phyloP scores from a whole-genome alignment of 2,329 filamentous ascomycete species.

The Epichloe coenophiala region DNA sequence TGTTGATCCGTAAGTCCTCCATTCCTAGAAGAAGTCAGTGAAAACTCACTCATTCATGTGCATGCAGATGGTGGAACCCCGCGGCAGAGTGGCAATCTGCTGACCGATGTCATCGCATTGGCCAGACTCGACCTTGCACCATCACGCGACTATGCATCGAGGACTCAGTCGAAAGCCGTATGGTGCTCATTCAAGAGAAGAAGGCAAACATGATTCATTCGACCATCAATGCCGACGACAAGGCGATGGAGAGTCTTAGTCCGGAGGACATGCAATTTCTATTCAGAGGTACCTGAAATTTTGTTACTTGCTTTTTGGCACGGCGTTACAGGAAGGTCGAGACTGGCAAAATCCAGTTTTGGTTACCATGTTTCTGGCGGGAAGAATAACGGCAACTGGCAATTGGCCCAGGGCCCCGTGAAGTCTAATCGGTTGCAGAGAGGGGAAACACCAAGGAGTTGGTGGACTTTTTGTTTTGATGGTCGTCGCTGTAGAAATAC shows the following conservation, averaged over 20 bases:
- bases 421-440: too few relatives aligned
- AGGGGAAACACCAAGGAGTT: neutral
- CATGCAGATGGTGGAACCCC: constrained; percentile 87
- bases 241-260: constrained; percentile 81
- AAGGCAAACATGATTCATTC: constrained; percentile 97
- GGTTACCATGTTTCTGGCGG: neutral
- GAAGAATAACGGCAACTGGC: neutral
- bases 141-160: constrained; percentile 94
- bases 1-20: constrained; percentile 67
- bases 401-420: too few relatives aligned
- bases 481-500: neutral
- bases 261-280: constrained; percentile 96
- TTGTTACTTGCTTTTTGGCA: neutral
- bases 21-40: neutral
- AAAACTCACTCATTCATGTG: constrained; percentile 10
- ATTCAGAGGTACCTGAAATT: constrained; percentile 54
- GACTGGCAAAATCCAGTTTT: too few relatives aligned
- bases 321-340: neutral
- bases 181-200: constrained; percentile 94
- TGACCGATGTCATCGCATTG: constrained; percentile 87
- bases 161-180: constrained; percentile 90
- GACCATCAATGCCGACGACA: constrained; percentile 85
- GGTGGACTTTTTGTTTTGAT: neutral
- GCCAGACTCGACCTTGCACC: constrained; percentile 83
- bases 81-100: constrained; percentile 98